Evolutionary conservation across 257 asterid genomes (phyloP).

Genomic region (Solanum piurae): DNA sequence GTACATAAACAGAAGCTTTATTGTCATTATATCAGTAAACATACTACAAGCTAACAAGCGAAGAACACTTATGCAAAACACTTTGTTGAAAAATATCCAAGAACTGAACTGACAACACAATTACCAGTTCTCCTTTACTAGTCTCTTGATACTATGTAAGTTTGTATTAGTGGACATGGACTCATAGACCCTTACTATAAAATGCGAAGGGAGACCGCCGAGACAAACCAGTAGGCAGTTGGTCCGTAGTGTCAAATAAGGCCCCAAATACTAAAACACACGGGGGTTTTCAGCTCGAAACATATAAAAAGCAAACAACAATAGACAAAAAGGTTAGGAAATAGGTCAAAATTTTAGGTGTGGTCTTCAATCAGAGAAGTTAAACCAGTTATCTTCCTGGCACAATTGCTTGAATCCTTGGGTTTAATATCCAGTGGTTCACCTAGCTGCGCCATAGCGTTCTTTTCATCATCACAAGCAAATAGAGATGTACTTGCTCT

Average conservation of each 20-base stretch:
- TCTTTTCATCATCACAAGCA: background rate
- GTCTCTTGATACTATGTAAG: background rate
- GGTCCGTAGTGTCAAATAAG: background rate
- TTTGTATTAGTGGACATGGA: constrained; percentile 4
- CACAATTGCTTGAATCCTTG: constrained; percentile 37
- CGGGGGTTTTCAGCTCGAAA: background rate
- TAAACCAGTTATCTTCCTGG: constrained; percentile 56
- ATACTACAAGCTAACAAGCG: background rate
- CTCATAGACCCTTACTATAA: constrained; percentile 48
- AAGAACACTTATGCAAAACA: background rate
- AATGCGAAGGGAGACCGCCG: constrained; percentile 38
- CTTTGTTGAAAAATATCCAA: background rate
- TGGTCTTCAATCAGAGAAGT: constrained; percentile 52
- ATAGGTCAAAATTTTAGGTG: constrained; percentile 25
- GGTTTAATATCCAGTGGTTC: constrained; percentile 40
- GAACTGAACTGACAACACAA: background rate
- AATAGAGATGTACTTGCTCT: background rate
- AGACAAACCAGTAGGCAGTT: background rate
- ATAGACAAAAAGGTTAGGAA: background rate
- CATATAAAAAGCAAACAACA: background rate
- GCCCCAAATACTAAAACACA: constrained; percentile 5
- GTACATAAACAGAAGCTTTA: background rate
- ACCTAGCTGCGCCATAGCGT: constrained; percentile 20
- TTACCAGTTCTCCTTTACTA: background rate
- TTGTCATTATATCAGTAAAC: background rate